A percentile compares a stretch with the other conserved stretches of the same genome.
phyloP scores from a whole-genome alignment of 148 eudicot species.

The Suaeda aralocaspica region DNA sequence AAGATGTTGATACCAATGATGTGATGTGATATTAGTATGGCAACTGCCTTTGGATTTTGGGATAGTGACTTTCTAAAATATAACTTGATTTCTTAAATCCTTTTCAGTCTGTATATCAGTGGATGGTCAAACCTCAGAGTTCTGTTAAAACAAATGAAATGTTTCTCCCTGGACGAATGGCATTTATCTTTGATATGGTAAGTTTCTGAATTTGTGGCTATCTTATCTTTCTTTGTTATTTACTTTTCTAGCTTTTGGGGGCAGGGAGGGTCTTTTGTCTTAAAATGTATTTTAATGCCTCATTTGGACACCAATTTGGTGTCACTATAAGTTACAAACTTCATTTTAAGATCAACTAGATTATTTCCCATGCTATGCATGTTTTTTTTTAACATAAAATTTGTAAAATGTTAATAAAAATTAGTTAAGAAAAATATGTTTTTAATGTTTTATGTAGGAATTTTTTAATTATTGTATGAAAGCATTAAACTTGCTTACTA shows the following conservation, averaged over 20 bases:
- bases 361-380: no score
- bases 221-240: not conserved
- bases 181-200: conserved; percentile 89
- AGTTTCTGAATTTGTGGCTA: conserved; percentile 13
- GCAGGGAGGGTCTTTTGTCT: no score
- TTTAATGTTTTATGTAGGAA: no score
- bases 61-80: not conserved
- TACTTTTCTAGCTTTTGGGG: no score
- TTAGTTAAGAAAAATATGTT: no score
- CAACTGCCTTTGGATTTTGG: not conserved
- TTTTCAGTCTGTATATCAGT: conserved; percentile 81
- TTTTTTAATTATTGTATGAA: no score
- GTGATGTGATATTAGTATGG: not conserved
- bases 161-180: conserved; percentile 98
- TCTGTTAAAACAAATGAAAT: conserved; percentile 81
- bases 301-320: not conserved
- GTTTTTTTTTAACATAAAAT: no score
- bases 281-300: no score
- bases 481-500: no score
- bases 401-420: no score
- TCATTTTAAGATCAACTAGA: no score
- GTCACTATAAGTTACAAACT: no score
- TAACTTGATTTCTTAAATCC: conserved; percentile 8
- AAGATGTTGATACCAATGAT: not conserved
- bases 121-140: conserved; percentile 87